Percentiles rank a stretch among this genome's conserved stretches.
phyloP scores from a whole-genome alignment of 1,139 yeast genomes.

The Geotrichum restrictum region DNA sequence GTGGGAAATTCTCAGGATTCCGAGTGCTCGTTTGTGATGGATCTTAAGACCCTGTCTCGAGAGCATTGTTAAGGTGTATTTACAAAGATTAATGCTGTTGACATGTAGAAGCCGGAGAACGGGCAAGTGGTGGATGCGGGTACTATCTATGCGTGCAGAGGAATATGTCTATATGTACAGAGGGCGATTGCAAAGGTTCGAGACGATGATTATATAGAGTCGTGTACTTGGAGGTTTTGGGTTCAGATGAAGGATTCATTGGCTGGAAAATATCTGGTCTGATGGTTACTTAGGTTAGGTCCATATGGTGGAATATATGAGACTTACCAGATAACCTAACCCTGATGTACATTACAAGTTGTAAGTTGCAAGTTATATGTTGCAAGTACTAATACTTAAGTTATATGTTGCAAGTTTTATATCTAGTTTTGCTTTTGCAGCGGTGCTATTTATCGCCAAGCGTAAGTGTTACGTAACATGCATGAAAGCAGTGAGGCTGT shows the following conservation, averaged over 20 bases:
- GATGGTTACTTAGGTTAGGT: neutral
- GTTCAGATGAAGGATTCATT: slow-evolving; percentile 2
- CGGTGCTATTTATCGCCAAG: no score
- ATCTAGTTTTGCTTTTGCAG: no score
- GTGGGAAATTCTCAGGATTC: slow-evolving; percentile 1
- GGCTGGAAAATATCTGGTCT: slow-evolving; percentile 6
- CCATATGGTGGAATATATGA: neutral
- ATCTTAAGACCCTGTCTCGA: slow-evolving; percentile 12
- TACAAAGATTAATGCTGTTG: neutral
- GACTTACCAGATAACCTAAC: neutral
- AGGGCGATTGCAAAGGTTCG: neutral
- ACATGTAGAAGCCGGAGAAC: neutral
- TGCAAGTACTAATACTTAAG: no score
- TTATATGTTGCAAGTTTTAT: neutral
- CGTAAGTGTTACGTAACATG: no score
- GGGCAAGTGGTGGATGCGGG: no score
- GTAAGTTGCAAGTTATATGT: neutral
- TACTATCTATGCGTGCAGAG: no score
- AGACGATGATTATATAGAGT: neutral
- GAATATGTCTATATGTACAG: neutral
- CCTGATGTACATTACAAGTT: neutral
- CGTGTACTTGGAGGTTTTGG: neutral
- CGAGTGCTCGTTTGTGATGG: slow-evolving; percentile 8
- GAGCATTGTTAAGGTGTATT: slow-evolving; percentile 9
- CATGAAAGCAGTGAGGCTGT: no score